These are phyloP conservation scores for Fallopia convolvulus DNA, from an alignment of 148 eudicot species.

Conservation along the genomic window DNA sequence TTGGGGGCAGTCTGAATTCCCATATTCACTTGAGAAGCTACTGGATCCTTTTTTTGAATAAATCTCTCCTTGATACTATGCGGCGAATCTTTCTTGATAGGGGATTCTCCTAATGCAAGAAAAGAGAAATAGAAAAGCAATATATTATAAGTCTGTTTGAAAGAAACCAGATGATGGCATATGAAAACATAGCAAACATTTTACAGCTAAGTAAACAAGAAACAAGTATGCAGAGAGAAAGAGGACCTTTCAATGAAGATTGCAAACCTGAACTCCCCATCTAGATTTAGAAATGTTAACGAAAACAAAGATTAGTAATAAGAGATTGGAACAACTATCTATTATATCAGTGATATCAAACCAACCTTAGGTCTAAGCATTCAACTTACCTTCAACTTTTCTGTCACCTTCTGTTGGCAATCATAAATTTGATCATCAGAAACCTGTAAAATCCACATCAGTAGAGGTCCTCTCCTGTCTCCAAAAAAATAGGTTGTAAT, in stretches of 20 bases:
- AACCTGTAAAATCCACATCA: background rate
- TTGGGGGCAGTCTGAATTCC: conserved; percentile 25
- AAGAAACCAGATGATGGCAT: background rate
- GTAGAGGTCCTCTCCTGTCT: background rate
- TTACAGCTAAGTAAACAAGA: background rate
- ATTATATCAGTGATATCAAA: background rate
- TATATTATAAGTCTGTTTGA: background rate
- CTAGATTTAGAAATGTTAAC: conserved; percentile 25
- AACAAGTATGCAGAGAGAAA: conserved; percentile 4
- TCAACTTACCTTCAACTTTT: conserved; percentile 1
- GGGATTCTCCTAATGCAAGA: conserved; percentile 18
- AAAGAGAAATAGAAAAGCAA: background rate
- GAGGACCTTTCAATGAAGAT: conserved; percentile 9
- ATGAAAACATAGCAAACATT: background rate
- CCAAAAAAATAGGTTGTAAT: conserved; percentile 1
- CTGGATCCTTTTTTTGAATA: conserved; percentile 17
- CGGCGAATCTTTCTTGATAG: conserved; percentile 13
- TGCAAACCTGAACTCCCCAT: conserved; percentile 19
- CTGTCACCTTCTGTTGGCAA: background rate
- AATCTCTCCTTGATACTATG: conserved; percentile 14
- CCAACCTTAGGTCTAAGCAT: background rate
- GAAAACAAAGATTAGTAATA: background rate
- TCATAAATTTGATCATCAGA: background rate
- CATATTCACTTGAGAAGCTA: conserved; percentile 25
- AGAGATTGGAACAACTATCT: background rate